Percentiles rank a stretch among this genome's conserved stretches.
Evolutionary conservation across 495 filamentous ascomycete species (phyloP).

Genomic region (Acidomyces sp.): DNA sequence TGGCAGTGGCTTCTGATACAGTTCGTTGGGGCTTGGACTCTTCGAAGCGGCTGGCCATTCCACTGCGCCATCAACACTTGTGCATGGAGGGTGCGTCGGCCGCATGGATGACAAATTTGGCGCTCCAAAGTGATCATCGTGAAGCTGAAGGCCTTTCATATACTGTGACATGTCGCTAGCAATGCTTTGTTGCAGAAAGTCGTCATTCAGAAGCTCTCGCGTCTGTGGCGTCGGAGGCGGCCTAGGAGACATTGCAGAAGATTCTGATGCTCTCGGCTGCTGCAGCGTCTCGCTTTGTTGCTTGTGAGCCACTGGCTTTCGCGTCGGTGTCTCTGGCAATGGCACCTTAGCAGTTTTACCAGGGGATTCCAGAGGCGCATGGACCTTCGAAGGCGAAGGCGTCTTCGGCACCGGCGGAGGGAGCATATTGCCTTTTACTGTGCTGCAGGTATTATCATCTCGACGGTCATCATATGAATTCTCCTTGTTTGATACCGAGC

Average conservation of each 20-base stretch:
- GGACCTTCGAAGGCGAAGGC: slow-evolving; percentile 31
- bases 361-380: slow-evolving; percentile 37
- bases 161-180: slow-evolving; percentile 27
- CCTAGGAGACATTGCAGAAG: slow-evolving; percentile 5
- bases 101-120: no score
- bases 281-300: slow-evolving; percentile 10
- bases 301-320: slow-evolving; percentile 22
- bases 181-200: slow-evolving; percentile 28
- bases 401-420: slow-evolving; percentile 47
- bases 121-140: slow-evolving; percentile 10
- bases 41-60: slow-evolving; percentile 5
- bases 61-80: slow-evolving; percentile 2
- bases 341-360: slow-evolving; percentile 40
- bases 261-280: slow-evolving; percentile 3
- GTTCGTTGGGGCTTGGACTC: slow-evolving; percentile 19
- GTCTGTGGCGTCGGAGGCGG: slow-evolving; percentile 18
- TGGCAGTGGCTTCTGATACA: slow-evolving; percentile 20
- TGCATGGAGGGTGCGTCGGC: no score
- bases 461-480: slow-evolving; percentile 11
- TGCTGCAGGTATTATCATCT: slow-evolving; percentile 14
- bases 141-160: slow-evolving; percentile 16
- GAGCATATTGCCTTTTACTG: slow-evolving; percentile 22
- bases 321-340: slow-evolving; percentile 42
- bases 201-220: slow-evolving; percentile 24
- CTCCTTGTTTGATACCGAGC: slow-evolving; percentile 21